Evolutionary conservation across 2,329 filamentous ascomycete genomes (phyloP).

Genomic region (Chaetomiaceae sp.): DNA sequence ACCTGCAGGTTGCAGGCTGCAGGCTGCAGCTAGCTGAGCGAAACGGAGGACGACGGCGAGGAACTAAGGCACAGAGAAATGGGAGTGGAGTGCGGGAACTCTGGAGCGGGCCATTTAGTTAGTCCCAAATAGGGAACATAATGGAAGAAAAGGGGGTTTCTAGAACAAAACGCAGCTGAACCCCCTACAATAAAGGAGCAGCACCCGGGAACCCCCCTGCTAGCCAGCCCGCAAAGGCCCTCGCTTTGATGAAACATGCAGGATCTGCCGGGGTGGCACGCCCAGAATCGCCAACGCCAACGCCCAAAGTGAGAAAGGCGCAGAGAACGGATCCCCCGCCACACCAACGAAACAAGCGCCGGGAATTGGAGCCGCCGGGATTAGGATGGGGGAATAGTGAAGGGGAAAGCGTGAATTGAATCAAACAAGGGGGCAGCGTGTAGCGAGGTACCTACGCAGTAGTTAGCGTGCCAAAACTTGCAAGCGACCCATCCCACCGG

Average conservation of each 20-base stretch:
- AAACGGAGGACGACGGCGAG: too few species aligned
- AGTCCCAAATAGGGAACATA: not conserved
- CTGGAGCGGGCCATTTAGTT: not conserved
- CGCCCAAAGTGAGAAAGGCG: not conserved
- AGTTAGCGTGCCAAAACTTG: not conserved
- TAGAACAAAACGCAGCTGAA: constrained; percentile 2
- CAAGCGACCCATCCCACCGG: constrained; percentile 17
- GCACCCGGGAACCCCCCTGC: not conserved
- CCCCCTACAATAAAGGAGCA: not conserved
- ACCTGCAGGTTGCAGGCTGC: too few species aligned
- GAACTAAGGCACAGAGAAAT: too few species aligned
- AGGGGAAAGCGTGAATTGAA: not conserved
- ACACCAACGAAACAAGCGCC: not conserved
- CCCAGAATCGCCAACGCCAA: not conserved
- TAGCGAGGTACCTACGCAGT: too few species aligned
- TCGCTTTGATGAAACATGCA: constrained; percentile 1
- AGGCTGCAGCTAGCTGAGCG: too few species aligned
- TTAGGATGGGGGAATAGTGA: too few species aligned
- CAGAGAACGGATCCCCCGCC: constrained; percentile 1
- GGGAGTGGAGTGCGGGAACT: not conserved
- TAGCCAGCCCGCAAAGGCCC: not conserved
- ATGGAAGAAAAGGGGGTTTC: constrained; percentile 13
- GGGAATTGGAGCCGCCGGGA: too few species aligned
- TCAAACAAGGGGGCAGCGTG: too few species aligned
- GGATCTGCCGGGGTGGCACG: constrained; percentile 1